phyloP scores from a whole-genome alignment of 345 rosid species.

The Brassica cretica region DNA sequence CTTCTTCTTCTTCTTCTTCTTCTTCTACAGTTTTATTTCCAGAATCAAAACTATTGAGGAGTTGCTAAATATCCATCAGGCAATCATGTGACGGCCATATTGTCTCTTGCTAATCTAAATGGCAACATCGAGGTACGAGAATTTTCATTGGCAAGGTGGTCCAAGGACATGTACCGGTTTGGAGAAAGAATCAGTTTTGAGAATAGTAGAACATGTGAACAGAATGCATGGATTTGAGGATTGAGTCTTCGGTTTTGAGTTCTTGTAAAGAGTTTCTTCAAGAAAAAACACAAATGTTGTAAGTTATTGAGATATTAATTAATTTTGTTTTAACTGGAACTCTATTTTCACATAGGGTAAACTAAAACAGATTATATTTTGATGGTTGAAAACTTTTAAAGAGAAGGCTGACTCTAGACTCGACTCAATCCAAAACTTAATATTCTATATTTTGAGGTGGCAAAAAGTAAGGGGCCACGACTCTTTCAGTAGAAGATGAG shows the following conservation, averaged over 20 bases:
- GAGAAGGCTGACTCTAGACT: background rate
- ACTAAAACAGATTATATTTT: background rate
- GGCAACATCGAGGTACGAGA: too few relatives aligned
- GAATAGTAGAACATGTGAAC: too few relatives aligned
- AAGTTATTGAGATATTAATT: too few relatives aligned
- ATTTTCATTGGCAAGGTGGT: too few relatives aligned
- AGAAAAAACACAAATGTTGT: background rate
- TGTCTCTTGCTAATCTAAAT: too few relatives aligned
- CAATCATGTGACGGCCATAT: too few relatives aligned
- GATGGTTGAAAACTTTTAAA: background rate
- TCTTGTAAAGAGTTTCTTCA: background rate
- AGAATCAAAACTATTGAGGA: too few relatives aligned
- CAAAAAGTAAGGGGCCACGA: background rate
- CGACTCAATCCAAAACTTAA: background rate
- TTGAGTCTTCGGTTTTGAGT: background rate
- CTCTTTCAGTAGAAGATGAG: background rate
- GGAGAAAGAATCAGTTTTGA: too few relatives aligned
- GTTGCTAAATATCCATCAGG: too few relatives aligned
- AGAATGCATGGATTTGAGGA: background rate
- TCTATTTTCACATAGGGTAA: background rate
- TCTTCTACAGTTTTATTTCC: too few relatives aligned
- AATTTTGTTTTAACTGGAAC: background rate
- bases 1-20: background rate
- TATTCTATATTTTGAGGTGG: background rate
- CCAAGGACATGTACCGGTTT: too few relatives aligned